Conservation (phyloP, 2,329 filamentous ascomycete genomes). For the Dothideomycetidae sp. region DNA sequence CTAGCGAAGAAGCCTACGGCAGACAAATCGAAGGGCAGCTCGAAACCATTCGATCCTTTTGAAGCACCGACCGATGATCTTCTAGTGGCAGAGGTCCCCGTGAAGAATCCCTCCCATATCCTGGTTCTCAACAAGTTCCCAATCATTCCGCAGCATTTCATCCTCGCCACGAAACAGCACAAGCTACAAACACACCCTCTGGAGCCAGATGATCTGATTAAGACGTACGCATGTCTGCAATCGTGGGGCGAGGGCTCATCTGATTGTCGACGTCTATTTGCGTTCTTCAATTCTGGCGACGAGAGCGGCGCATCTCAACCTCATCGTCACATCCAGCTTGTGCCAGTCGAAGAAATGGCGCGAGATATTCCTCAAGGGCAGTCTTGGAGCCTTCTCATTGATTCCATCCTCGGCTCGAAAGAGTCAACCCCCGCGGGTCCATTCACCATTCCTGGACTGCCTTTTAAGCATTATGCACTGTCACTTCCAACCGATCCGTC, state of each 20-base stretch:
- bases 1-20: slow-evolving; percentile 49
- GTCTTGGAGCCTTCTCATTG: slow-evolving; percentile 37
- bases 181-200: slow-evolving; percentile 51
- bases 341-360: slow-evolving; percentile 51
- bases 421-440: not conserved
- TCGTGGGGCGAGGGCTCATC: slow-evolving; percentile 33
- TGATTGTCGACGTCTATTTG: slow-evolving; percentile 37
- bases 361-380: slow-evolving; percentile 16
- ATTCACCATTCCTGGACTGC: not conserved
- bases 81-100: slow-evolving; percentile 40
- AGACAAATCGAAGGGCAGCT: slow-evolving; percentile 24
- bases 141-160: slow-evolving; percentile 56
- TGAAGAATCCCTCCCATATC: slow-evolving; percentile 36
- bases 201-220: slow-evolving; percentile 45
- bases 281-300: slow-evolving; percentile 56
- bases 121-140: slow-evolving; percentile 66
- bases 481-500: slow-evolving; percentile 28
- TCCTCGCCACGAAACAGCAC: slow-evolving; percentile 51
- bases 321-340: slow-evolving; percentile 57
- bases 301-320: slow-evolving; percentile 58
- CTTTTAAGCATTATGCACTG: slow-evolving; percentile 29
- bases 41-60: slow-evolving; percentile 45
- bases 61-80: slow-evolving; percentile 41
- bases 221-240: slow-evolving; percentile 46
- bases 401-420: slow-evolving; percentile 21